phyloP scores from a whole-genome alignment of 1,284 basidiomycete species.

The Meripilus lineatus region DNA sequence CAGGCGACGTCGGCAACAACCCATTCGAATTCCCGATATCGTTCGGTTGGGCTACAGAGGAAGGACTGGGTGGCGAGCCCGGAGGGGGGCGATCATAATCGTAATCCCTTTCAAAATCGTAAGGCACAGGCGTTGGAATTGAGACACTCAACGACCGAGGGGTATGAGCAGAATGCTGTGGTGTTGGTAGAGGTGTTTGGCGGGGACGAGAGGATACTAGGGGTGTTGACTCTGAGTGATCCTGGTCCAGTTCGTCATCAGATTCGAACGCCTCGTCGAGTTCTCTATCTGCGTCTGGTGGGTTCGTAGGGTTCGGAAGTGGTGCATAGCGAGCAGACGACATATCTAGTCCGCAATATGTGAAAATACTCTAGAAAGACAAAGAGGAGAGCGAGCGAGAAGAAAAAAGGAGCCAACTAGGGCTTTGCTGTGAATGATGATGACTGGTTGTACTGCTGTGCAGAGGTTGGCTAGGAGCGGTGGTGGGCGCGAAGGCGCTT shows the following conservation, averaged over 20 bases:
- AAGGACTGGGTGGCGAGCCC: slow-evolving; percentile 71
- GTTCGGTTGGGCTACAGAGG: slow-evolving; percentile 56
- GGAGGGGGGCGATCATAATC: slow-evolving; percentile 71
- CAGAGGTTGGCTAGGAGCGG: too few species aligned
- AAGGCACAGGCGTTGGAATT: slow-evolving; percentile 38
- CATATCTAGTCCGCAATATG: slow-evolving; percentile 10
- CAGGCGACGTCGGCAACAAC: slow-evolving; percentile 53
- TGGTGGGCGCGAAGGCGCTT: too few species aligned
- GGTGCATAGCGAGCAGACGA: slow-evolving; percentile 49
- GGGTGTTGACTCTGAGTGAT: slow-evolving; percentile 35
- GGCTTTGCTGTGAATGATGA: neutral
- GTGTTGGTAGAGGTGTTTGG: slow-evolving; percentile 16
- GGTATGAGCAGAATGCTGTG: slow-evolving; percentile 16
- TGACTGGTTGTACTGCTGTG: too few species aligned
- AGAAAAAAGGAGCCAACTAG: neutral
- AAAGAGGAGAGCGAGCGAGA: neutral
- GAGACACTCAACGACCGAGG: slow-evolving; percentile 7
- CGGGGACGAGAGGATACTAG: slow-evolving; percentile 22
- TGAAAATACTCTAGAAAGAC: neutral
- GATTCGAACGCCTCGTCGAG: slow-evolving; percentile 63
- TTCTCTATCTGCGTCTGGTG: slow-evolving; percentile 49
- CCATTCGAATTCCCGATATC: slow-evolving; percentile 82
- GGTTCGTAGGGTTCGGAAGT: slow-evolving; percentile 41
- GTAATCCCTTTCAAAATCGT: slow-evolving; percentile 84
- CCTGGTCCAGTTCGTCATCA: slow-evolving; percentile 42